Evolutionary conservation across 2,329 filamentous ascomycete species (phyloP).

Genomic region (Claviceps sp.): DNA sequence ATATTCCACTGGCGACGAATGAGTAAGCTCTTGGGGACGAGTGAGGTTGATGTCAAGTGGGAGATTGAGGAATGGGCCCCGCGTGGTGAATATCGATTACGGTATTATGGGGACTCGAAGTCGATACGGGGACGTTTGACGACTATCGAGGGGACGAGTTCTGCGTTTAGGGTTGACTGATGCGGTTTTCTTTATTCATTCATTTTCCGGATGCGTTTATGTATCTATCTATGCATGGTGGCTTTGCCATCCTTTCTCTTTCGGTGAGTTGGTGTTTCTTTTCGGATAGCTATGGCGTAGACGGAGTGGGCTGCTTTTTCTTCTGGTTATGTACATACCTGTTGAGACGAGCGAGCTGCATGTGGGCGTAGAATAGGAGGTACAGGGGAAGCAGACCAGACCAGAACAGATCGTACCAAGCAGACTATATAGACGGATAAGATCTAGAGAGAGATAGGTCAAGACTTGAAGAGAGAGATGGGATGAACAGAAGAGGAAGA

Average conservation of each 20-base stretch:
- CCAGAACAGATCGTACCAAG: no score
- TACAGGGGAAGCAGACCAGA: no score
- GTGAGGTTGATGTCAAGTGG: constrained; percentile 65
- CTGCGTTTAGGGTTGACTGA: constrained; percentile 27
- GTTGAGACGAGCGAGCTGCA: no score
- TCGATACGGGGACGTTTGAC: constrained; percentile 43
- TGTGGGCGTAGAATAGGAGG: no score
- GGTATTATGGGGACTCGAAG: constrained; percentile 75
- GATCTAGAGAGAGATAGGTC: no score
- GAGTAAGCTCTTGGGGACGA: constrained; percentile 56
- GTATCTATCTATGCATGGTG: not conserved
- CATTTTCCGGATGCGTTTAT: not conserved
- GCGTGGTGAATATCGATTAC: constrained; percentile 57
- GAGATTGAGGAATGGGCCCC: constrained; percentile 51
- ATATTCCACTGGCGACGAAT: constrained; percentile 68
- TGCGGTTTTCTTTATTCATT: not conserved
- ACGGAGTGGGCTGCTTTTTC: no score
- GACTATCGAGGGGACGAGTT: constrained; percentile 55
- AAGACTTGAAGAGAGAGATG: no score
- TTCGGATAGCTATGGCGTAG: no score
- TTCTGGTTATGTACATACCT: no score
- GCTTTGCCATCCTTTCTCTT: not conserved
- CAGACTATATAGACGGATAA: no score
- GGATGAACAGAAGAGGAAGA: no score
- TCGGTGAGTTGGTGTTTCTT: no score